Percentiles rank a stretch among this genome's conserved stretches.
These are phyloP conservation scores for Hypoxylon sp. DNA, from an alignment of 2,329 filamentous ascomycete species.

Conservation along the genomic window DNA sequence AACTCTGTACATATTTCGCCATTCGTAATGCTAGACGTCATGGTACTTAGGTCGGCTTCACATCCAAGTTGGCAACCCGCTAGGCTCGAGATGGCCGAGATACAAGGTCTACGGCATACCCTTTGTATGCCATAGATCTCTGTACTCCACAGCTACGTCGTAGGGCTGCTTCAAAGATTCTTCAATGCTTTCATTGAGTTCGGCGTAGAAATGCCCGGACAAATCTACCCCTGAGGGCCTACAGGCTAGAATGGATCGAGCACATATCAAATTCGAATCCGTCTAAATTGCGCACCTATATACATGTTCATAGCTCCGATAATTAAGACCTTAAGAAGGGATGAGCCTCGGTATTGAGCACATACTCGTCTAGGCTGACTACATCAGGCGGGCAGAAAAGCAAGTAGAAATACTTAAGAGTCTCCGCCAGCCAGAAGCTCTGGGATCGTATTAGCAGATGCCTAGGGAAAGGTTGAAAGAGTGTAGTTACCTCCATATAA, in stretches of 20 bases:
- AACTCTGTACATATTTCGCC: too few relatives aligned
- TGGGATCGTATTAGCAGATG: constrained; percentile 20
- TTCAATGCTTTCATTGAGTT: not conserved
- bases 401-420: constrained; percentile 64
- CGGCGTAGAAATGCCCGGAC: not conserved
- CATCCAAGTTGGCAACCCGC: too few relatives aligned
- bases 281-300: not conserved
- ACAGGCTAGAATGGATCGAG: not conserved
- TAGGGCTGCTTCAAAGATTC: too few relatives aligned
- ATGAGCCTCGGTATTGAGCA: constrained; percentile 63
- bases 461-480: not conserved
- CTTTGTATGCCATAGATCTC: too few relatives aligned
- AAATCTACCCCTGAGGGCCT: not conserved
- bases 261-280: not conserved
- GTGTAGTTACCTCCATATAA: constrained; percentile 52
- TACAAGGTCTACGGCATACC: too few relatives aligned
- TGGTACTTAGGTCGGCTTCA: too few relatives aligned
- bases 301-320: not conserved
- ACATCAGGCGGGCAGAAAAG: constrained; percentile 64
- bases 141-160: too few relatives aligned
- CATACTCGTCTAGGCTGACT: constrained; percentile 72
- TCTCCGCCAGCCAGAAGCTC: constrained; percentile 76
- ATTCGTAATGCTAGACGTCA: too few relatives aligned
- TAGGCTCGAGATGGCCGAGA: too few relatives aligned
- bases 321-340: constrained; percentile 46